Base-by-base conservation (phyloP, 2,329 filamentous ascomycete species). In the Lachnellula cervina region DNA sequence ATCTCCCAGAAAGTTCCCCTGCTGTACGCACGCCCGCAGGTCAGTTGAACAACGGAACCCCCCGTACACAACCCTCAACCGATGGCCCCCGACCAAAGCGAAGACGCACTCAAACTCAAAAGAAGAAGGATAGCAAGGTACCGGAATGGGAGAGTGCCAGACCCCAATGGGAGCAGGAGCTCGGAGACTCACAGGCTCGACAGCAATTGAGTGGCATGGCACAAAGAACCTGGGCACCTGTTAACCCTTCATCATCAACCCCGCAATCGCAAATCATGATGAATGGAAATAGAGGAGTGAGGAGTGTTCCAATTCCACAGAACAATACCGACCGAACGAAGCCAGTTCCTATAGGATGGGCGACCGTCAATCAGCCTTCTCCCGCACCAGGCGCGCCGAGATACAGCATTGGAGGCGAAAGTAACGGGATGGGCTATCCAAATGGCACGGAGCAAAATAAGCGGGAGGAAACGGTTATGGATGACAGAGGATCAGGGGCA, bases 341-440 rank as follows among this genome's bases (percentile, higher is more conserved):
- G 23, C 58, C 56, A 11, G 51, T 59, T 48, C 51, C 64, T n/a
- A 45, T 61, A n/a, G 56, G 59, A 17, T 66, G 62, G 64, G 60
- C 63, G 35, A 53, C 60, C 17, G 64, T 65, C 5, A 63, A 63
- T 40, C 59, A 63, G 45, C 56, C 52, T 17, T 47, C 56, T 4
- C 38, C 60, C 11, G 32, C 49, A 42, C 21, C 56, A 25, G 40
- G 45, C 4, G 19, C 50, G 8, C 59, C 56, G 28, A 45, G 69
- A 73, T 52, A 49, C 44, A 50, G 42, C 13, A 55, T 48, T 52
- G 51, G 44, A 23, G 77, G 76, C 25, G 60, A 64, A 3, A 54
- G 55, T 51, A 80, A 80, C 59, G 67, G 68, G 21, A 63, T 66
- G 23, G 62, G 62, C 28, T 75, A 76, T 60, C 54, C 53, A 19